These are phyloP conservation scores for Paraglomus occultum DNA, from an alignment of 192 early-diverging fungal genomes.

Conservation along the genomic window DNA sequence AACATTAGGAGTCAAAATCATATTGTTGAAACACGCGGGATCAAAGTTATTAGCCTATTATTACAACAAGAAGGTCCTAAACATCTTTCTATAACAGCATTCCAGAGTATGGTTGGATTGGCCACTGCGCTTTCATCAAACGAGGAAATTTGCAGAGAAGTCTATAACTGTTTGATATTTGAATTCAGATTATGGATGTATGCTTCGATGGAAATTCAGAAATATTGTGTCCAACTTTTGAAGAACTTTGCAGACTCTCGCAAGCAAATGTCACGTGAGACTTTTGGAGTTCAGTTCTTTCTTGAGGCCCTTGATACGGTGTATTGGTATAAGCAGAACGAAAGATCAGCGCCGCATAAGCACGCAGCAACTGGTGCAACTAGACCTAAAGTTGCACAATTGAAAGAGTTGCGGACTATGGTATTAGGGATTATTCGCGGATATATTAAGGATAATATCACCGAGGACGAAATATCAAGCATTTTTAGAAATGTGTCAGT, in stretches of 20 bases:
- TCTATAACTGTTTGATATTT: slow-evolving; percentile 18
- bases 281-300: slow-evolving; percentile 27
- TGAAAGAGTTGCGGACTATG: slow-evolving; percentile 23
- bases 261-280: slow-evolving; percentile 25
- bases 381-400: slow-evolving; percentile 24
- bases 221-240: slow-evolving; percentile 28
- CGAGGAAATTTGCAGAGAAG: slow-evolving; percentile 6
- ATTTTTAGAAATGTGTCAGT: slow-evolving; percentile 23
- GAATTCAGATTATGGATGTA: slow-evolving; percentile 32
- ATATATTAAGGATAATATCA: slow-evolving; percentile 22
- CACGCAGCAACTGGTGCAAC: slow-evolving; percentile 13
- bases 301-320: slow-evolving; percentile 18
- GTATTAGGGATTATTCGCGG: slow-evolving; percentile 16
- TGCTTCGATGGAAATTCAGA: slow-evolving; percentile 24
- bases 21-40: slow-evolving; percentile 22
- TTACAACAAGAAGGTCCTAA: slow-evolving; percentile 23
- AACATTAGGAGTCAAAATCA: slow-evolving; percentile 24
- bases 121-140: slow-evolving; percentile 1
- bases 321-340: slow-evolving; percentile 28
- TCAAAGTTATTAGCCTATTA: slow-evolving; percentile 25
- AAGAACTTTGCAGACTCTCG: slow-evolving; percentile 25
- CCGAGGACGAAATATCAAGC: slow-evolving; percentile 15
- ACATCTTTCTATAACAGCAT: slow-evolving; percentile 29
- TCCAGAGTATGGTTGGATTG: slow-evolving; percentile 26
- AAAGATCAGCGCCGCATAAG: slow-evolving; percentile 17